Base-by-base conservation (phyloP, 768 basidiomycete genomes). In the Kwoniella dendrophila region DNA sequence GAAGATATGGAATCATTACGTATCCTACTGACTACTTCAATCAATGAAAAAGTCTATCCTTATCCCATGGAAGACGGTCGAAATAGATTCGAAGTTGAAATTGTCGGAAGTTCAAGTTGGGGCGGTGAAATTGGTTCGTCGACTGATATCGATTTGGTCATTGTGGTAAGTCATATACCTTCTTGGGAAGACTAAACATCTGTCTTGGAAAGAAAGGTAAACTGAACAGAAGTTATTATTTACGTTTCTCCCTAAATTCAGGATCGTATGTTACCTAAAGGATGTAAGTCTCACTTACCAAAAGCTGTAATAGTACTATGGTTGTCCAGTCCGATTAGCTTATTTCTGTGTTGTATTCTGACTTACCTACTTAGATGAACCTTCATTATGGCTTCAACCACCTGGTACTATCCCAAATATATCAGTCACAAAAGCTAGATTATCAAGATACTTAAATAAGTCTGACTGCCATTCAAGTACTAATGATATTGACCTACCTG, bases 31-130 rank as follows among this genome's bases (percentile, higher is more conserved):
- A 51, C 30, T 6, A 33, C 20, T 7, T 7, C 49, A 2, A 51
- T 51, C 30, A 36, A 51, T 22, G 49, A 51, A 4, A 51, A 29
- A 29, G 32, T 51, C 26, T 16, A 16, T 26, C 49, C 49, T 33
- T 8, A 32, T 1, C 20, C 22, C 4, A 51, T 34, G 30, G 49
- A 51, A 34, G 49, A 34, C 4, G 30, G n/a, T 3, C n/a, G 29
- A n/a, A 32, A 30, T 16, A 32, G 49, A 12, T 51, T 51, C 22
- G 32, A 32, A 7, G 49, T 51, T 32, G 49, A 51, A 10, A 51
- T 51, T 51, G 49, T 26, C 3, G 49, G 49, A 33, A 51, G 49
- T 34, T 18, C 29, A 3, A 51, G 33, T 24, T 51, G 49, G 49
- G 49, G 49, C 16, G 49, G 49, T 29, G 49, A 51, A 22, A 33